Evolutionary conservation across 495 filamentous ascomycete genomes (phyloP), one percentile per base, ranked within the genome.

Genomic region (Penicillium chermesinum): DNA sequence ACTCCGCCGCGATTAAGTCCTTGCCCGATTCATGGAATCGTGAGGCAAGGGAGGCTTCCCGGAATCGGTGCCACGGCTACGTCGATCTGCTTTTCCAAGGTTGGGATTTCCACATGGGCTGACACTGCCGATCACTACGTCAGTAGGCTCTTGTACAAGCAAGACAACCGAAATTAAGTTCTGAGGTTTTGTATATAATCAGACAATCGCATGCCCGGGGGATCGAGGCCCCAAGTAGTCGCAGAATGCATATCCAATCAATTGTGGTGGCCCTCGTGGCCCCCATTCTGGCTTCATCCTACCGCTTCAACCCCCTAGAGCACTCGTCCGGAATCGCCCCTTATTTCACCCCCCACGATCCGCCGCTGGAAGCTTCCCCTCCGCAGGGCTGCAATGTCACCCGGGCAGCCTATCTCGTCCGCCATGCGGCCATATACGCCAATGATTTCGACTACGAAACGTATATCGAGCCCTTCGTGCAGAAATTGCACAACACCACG

Each of bases 401-500:
- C 22, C 41, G 48, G 18, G 58, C 58, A 3, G 44, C 58, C 16
- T 61, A 57, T 41, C 48, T 57, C 2, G 40, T 61, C 15, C 58
- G 58, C n/a, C 58, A 61, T 44, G 58, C 58, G 4, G 58, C 54
- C n/a, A 61, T 61, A 19, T 61, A 61, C 48, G 50, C 53, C 45
- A 61, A 61, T 42, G 58, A 61, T 35, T 61, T 61, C 38, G 58
- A 61, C 21, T 61, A 57, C 39, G 53, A 57, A 32, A 42, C 53
- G 1, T 61, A 57, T 37, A 40, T 61, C 14, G 53, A 52, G 44
- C 55, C 55, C 1, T 59, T 59, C 9, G 27, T 59, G 20, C n/a
- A 54, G 33, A 59, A 59, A 30, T 42, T 59, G 27, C 45, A 38
- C 7, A 54, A 59, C 34, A 52, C 48, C 10, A 36, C 51, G 5